A percentile compares a stretch with the other conserved stretches of the same genome.
Evolutionary conservation across 148 eudicot species (phyloP).

Genomic region (Spergularia bocconei): DNA sequence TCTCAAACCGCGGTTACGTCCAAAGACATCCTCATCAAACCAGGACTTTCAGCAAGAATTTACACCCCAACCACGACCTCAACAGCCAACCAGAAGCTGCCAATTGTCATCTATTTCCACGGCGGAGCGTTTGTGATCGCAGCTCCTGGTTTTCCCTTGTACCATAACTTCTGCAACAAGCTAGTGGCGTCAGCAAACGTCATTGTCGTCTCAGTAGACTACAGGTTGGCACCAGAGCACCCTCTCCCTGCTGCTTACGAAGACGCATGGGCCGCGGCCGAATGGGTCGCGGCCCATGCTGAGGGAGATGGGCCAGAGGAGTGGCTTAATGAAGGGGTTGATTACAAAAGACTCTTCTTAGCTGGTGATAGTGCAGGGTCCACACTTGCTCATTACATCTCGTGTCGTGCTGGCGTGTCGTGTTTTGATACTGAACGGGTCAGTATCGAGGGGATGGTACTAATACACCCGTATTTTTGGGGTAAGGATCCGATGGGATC

Average conservation of each 20-base stretch:
- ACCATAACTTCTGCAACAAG: constrained; percentile 47
- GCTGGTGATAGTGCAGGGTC: constrained; percentile 51
- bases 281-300: constrained; percentile 37
- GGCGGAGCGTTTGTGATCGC: constrained; percentile 57
- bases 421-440: constrained; percentile 2
- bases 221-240: constrained; percentile 49
- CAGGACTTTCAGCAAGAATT: constrained; percentile 41
- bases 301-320: constrained; percentile 24
- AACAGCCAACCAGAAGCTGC: constrained; percentile 19
- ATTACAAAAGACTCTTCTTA: constrained; percentile 27
- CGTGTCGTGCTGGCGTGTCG: constrained; percentile 16
- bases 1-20: constrained; percentile 41
- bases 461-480: constrained; percentile 45
- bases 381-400: constrained; percentile 30
- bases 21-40: constrained; percentile 36
- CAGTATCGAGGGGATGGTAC: constrained; percentile 25
- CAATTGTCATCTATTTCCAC: constrained; percentile 42
- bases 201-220: constrained; percentile 43
- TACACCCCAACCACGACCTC: constrained; percentile 32
- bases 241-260: constrained; percentile 56
- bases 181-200: constrained; percentile 34
- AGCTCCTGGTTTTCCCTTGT: constrained; percentile 38
- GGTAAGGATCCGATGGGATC: constrained; percentile 36
- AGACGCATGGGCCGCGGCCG: constrained; percentile 51
- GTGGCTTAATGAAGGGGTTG: constrained; percentile 34